A percentile compares a stretch with the other conserved stretches of the same genome.
phyloP scores from a whole-genome alignment of 2,329 filamentous ascomycete species.

The Colletotrichum liaoningense region DNA sequence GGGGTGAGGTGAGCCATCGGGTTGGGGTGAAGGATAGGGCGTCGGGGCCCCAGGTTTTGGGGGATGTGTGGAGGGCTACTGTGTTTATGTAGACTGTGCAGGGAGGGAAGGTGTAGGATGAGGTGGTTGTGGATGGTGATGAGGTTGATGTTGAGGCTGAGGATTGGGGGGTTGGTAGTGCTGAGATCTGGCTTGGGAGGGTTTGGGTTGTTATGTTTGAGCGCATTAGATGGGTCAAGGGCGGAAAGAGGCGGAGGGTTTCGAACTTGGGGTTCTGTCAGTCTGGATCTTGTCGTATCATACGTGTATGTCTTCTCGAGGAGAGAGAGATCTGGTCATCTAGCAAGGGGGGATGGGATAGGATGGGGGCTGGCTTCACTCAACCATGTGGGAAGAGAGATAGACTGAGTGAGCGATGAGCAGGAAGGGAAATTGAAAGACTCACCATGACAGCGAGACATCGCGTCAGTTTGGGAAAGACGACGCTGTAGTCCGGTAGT shows the following conservation, averaged over 20 bases:
- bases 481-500: slow-evolving; percentile 48
- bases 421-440: not conserved
- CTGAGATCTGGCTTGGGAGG: not conserved
- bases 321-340: no score
- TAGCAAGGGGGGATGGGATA: no score
- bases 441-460: slow-evolving; percentile 56
- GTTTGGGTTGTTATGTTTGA: not conserved
- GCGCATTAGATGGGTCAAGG: not conserved
- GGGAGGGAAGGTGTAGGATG: slow-evolving; percentile 43
- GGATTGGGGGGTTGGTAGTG: no score
- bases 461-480: slow-evolving; percentile 56
- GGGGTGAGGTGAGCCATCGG: slow-evolving; percentile 47
- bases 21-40: slow-evolving; percentile 49
- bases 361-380: no score
- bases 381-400: no score
- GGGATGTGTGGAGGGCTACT: slow-evolving; percentile 42
- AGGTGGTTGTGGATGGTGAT: slow-evolving; percentile 24
- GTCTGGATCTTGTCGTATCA: not conserved
- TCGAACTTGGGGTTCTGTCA: not conserved
- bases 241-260: slow-evolving; percentile 1
- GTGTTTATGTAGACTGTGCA: slow-evolving; percentile 50
- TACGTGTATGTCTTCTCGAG: no score
- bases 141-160: not conserved
- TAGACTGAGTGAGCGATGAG: no score
- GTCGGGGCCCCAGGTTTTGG: slow-evolving; percentile 45